Evolutionary conservation across 306 rosid genomes (phyloP).

Genomic region (Trifolium dubium): DNA sequence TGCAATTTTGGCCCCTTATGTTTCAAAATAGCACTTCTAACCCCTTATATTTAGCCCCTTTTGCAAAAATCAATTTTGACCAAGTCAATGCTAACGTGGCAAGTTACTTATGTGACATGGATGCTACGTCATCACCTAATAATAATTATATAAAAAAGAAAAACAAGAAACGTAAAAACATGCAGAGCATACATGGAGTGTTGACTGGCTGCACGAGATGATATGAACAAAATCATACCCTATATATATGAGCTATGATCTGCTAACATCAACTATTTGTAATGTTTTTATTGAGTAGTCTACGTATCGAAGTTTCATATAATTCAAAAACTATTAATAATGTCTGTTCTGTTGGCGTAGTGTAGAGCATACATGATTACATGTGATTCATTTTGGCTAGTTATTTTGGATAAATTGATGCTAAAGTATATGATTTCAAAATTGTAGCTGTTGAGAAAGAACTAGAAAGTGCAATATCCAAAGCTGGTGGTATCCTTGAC

Average conservation of each 20-base stretch:
- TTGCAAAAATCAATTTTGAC: too few relatives aligned
- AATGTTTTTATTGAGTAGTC: neutral
- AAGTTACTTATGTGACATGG: too few relatives aligned
- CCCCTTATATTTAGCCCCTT: too few relatives aligned
- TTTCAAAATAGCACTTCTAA: too few relatives aligned
- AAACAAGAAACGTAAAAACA: too few relatives aligned
- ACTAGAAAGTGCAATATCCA: constrained; percentile 81
- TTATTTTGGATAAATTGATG: constrained; percentile 42
- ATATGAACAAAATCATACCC: neutral
- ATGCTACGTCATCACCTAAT: too few relatives aligned
- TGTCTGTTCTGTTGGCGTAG: neutral
- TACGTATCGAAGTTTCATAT: neutral
- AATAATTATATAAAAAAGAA: too few relatives aligned
- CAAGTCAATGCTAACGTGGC: too few relatives aligned
- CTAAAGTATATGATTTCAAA: constrained; percentile 52
- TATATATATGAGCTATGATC: neutral
- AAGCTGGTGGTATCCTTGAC: constrained; percentile 82
- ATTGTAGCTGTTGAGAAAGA: constrained; percentile 83
- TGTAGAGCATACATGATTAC: neutral
- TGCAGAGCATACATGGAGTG: too few relatives aligned
- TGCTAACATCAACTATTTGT: neutral
- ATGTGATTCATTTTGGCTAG: constrained; percentile 39
- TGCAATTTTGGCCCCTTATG: too few relatives aligned
- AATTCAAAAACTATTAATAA: neutral
- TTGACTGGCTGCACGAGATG: neutral